These are phyloP conservation scores for Metarhizium brunneum DNA, from an alignment of 2,329 filamentous ascomycete genomes.

Conservation along the genomic window DNA sequence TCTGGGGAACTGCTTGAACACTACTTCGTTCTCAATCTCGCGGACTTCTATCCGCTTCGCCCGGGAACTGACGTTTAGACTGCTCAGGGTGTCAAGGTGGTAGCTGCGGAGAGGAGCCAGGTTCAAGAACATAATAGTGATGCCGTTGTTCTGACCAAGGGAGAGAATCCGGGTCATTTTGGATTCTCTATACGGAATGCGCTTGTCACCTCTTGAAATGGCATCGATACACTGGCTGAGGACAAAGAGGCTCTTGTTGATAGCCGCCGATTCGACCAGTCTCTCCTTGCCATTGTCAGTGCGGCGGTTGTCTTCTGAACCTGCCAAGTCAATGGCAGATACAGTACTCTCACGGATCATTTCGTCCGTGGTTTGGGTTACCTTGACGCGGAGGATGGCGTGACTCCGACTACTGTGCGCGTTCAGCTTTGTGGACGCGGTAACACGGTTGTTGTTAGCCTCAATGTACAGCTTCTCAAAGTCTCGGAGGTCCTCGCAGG, in stretches of 20 bases:
- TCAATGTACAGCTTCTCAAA: constrained; percentile 88
- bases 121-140: constrained; percentile 95
- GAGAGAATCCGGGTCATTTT: constrained; percentile 96
- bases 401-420: constrained; percentile 85
- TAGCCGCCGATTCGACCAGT: constrained; percentile 88
- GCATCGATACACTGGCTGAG: constrained; percentile 92
- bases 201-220: constrained; percentile 63
- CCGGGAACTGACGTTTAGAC: constrained; percentile 86
- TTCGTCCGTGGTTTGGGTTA: constrained; percentile 65
- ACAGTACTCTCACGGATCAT: constrained; percentile 69
- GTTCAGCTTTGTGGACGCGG: constrained; percentile 85
- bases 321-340: constrained; percentile 89
- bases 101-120: constrained; percentile 86
- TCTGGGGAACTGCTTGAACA: constrained; percentile 67
- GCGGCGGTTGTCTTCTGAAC: constrained; percentile 88
- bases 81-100: constrained; percentile 87
- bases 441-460: constrained; percentile 83
- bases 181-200: constrained; percentile 87
- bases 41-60: constrained; percentile 95
- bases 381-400: constrained; percentile 82
- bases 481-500: constrained; percentile 77
- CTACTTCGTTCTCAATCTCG: constrained; percentile 90
- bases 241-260: constrained; percentile 96
- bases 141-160: constrained; percentile 86
- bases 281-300: constrained; percentile 92